Evolutionary conservation across 768 basidiomycete genomes (phyloP).

Genomic region (Tylopilus plumbeoviolaceoides): DNA sequence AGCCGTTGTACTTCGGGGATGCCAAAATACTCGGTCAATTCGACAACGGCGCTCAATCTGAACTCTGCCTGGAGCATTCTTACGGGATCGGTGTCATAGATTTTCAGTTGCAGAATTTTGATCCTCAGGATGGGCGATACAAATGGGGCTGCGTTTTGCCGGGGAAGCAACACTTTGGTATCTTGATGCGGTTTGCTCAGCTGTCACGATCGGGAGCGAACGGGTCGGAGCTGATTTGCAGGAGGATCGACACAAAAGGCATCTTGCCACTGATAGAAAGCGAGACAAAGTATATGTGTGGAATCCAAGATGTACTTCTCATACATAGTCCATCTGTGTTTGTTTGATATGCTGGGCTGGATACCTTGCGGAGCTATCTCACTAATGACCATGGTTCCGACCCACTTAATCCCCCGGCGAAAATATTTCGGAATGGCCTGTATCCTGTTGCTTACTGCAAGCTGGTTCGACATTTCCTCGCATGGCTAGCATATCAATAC

Average conservation of each 20-base stretch:
- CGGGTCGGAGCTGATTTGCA: slow-evolving; percentile 3
- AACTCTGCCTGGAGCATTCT: background rate
- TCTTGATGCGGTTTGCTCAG: slow-evolving; percentile 1
- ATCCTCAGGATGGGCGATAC: background rate
- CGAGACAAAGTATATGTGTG: background rate
- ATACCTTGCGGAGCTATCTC: too few relatives aligned
- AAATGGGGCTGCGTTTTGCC: background rate
- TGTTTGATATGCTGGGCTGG: background rate
- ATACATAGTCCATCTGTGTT: background rate
- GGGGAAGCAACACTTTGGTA: slow-evolving; percentile 1
- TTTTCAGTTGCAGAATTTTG: background rate
- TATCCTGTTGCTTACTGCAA: too few relatives aligned
- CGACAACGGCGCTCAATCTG: background rate
- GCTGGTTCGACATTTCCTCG: too few relatives aligned
- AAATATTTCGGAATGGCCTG: too few relatives aligned
- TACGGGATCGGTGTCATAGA: slow-evolving; percentile 8
- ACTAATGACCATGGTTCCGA: too few relatives aligned
- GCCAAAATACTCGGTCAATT: background rate
- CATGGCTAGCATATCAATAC: too few relatives aligned
- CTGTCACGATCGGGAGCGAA: background rate
- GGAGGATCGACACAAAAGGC: slow-evolving; percentile 4
- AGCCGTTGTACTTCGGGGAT: background rate
- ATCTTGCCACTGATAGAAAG: slow-evolving; percentile 5
- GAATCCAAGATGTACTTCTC: slow-evolving; percentile 2
- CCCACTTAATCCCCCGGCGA: too few relatives aligned